Evolutionary conservation across 1,139 yeast species (phyloP).

Genomic region (Sugiyamaella neomexicana): DNA sequence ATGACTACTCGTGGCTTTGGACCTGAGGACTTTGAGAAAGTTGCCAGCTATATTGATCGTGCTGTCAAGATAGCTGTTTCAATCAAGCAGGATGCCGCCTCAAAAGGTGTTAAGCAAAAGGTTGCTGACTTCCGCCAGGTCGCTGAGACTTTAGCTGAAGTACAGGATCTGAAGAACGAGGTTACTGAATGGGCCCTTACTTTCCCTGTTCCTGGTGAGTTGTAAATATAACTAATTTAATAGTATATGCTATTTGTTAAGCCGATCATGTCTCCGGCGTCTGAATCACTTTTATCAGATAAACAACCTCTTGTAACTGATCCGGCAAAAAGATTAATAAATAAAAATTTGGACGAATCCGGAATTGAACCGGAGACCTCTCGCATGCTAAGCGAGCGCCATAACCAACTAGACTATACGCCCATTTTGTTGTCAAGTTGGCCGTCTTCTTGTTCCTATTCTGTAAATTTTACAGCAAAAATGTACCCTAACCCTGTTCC

Average conservation of each 20-base stretch:
- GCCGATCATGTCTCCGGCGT: background rate
- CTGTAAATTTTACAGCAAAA: too few relatives aligned
- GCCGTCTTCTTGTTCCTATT: too few relatives aligned
- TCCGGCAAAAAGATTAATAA: background rate
- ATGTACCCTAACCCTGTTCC: too few relatives aligned
- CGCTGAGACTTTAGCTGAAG: slow-evolving; percentile 66
- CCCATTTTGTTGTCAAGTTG: slow-evolving; percentile 2
- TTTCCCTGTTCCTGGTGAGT: slow-evolving; percentile 75
- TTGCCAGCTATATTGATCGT: slow-evolving; percentile 79
- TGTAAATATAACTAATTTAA: slow-evolving; percentile 9
- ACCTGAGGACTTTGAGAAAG: slow-evolving; percentile 78
- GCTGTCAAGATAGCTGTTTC: slow-evolving; percentile 79
- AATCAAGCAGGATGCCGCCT: slow-evolving; percentile 67
- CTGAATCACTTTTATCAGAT: too few relatives aligned
- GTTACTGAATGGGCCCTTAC: slow-evolving; percentile 89
- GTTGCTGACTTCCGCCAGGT: slow-evolving; percentile 90
- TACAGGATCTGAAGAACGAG: slow-evolving; percentile 69
- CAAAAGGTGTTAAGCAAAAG: slow-evolving; percentile 81
- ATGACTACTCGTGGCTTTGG: slow-evolving; percentile 97
- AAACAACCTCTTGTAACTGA: background rate
- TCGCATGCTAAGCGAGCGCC: slow-evolving; percentile 19
- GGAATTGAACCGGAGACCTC: slow-evolving; percentile 19
- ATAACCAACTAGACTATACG: slow-evolving; percentile 18
- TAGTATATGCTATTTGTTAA: background rate
- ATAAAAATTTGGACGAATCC: slow-evolving; percentile 17